Conservation (phyloP, 371 early-diverging fungal species). For the Lichtheimia ornata region DNA sequence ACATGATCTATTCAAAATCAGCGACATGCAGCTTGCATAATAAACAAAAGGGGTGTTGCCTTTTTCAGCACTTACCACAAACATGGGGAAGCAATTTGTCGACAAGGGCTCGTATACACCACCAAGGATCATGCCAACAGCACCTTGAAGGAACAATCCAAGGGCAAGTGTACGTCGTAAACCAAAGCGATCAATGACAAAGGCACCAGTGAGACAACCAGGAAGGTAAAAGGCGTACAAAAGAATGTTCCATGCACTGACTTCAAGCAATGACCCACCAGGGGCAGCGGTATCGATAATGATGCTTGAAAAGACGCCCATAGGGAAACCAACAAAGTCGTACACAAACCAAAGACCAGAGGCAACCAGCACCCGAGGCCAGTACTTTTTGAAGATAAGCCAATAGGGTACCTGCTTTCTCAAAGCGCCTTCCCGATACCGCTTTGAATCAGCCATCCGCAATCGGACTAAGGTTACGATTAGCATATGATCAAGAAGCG, state of each 20-base stretch:
- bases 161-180: conserved; percentile 57
- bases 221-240: conserved; percentile 64
- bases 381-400: conserved; percentile 59
- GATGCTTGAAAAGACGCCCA: conserved; percentile 54
- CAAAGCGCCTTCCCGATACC: conserved; percentile 48
- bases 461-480: conserved; percentile 46
- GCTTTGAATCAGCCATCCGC: conserved; percentile 58
- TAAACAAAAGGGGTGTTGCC: too few relatives aligned
- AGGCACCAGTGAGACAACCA: conserved; percentile 57
- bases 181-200: conserved; percentile 57
- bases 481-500: not conserved
- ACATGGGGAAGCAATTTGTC: conserved; percentile 54
- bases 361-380: conserved; percentile 59
- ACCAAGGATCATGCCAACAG: conserved; percentile 64
- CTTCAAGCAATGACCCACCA: conserved; percentile 44
- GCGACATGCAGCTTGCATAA: too few relatives aligned
- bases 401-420: conserved; percentile 59
- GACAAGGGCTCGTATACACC: conserved; percentile 48
- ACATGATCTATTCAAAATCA: conserved; percentile 40
- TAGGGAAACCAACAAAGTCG: conserved; percentile 63
- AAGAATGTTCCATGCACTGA: conserved; percentile 59
- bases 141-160: conserved; percentile 56
- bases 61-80: conserved; percentile 37
- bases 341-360: conserved; percentile 69
- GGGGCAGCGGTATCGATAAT: conserved; percentile 53